Evolutionary conservation across 2,329 filamentous ascomycete species (phyloP).

Genomic region (Periconia sp.): DNA sequence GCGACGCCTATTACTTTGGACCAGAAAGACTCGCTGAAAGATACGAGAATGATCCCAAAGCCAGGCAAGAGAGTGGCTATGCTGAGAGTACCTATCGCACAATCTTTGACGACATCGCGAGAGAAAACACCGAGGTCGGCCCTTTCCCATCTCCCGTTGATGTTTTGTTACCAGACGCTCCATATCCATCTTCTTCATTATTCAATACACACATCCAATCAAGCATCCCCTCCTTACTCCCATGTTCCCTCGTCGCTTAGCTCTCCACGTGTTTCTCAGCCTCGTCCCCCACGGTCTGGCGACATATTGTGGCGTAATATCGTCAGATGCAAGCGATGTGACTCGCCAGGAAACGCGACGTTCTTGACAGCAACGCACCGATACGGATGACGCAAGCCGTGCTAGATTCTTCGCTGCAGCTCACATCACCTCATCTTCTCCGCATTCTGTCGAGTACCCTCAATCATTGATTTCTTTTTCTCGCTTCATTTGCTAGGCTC

Average conservation of each 20-base stretch:
- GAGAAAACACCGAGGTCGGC: constrained; percentile 75
- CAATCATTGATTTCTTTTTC: constrained; percentile 1
- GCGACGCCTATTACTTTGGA: constrained; percentile 95
- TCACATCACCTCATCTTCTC: constrained; percentile 7
- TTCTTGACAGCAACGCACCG: constrained; percentile 1
- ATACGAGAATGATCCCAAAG: constrained; percentile 72
- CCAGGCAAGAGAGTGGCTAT: constrained; percentile 66
- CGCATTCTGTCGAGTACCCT: neutral
- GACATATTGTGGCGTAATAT: constrained; percentile 27
- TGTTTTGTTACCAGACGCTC: constrained; percentile 2
- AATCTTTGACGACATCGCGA: constrained; percentile 77
- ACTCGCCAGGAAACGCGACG: constrained; percentile 17
- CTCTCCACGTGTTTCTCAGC: constrained; percentile 17
- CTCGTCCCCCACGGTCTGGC: constrained; percentile 19
- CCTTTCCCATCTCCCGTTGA: constrained; percentile 18
- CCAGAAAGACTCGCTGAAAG: constrained; percentile 83
- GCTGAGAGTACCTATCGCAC: constrained; percentile 73
- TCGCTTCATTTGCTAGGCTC: neutral
- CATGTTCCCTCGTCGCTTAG: constrained; percentile 21
- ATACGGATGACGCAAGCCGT: constrained; percentile 9
- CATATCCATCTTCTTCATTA: constrained; percentile 12
- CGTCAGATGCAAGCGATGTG: constrained; percentile 20
- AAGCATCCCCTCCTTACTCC: constrained; percentile 11
- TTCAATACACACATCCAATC: constrained; percentile 11
- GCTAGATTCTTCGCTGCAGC: constrained; percentile 1